phyloP scores from a whole-genome alignment of 257 asterid species.

The Scutellaria barbata region DNA sequence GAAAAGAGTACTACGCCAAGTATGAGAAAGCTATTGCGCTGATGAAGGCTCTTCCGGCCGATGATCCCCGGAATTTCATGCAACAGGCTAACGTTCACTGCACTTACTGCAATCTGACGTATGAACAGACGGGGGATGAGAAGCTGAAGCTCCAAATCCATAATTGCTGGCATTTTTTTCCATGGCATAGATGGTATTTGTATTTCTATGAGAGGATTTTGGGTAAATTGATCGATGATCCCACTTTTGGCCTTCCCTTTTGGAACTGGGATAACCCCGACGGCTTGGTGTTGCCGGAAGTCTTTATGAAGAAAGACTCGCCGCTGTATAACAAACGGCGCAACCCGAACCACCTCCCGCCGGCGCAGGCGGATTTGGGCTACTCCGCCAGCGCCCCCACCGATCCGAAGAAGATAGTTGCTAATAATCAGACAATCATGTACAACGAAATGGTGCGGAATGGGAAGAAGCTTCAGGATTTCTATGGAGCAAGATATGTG shows the following conservation, averaged over 20 bases:
- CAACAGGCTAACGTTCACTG: conserved; percentile 60
- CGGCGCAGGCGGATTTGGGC: conserved; percentile 40
- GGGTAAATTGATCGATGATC: conserved; percentile 48
- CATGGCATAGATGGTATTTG: conserved; percentile 58
- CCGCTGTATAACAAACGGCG: conserved; percentile 40
- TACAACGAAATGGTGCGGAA: conserved; percentile 51
- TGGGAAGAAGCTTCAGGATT: conserved; percentile 37
- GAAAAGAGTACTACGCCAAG: conserved; percentile 44
- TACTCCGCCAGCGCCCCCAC: conserved; percentile 35
- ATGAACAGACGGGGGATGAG: conserved; percentile 40
- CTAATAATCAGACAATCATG: conserved; percentile 43
- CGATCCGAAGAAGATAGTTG: conserved; percentile 31
- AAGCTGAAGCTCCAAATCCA: conserved; percentile 46
- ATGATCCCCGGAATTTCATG: conserved; percentile 49
- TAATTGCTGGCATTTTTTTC: conserved; percentile 50
- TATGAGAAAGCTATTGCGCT: conserved; percentile 40
- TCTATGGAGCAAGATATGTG: conserved; percentile 44
- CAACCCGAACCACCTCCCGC: conserved; percentile 42
- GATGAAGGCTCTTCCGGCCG: conserved; percentile 49
- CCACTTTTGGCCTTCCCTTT: conserved; percentile 48
- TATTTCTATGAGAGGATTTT: conserved; percentile 54
- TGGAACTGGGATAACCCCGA: conserved; percentile 58
- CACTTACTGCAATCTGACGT: conserved; percentile 54
- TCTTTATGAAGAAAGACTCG: conserved; percentile 11
- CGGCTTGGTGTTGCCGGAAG: conserved; percentile 42